Conservation (phyloP, 2,329 filamentous ascomycete genomes). For the Colletotrichum endophyticum region DNA sequence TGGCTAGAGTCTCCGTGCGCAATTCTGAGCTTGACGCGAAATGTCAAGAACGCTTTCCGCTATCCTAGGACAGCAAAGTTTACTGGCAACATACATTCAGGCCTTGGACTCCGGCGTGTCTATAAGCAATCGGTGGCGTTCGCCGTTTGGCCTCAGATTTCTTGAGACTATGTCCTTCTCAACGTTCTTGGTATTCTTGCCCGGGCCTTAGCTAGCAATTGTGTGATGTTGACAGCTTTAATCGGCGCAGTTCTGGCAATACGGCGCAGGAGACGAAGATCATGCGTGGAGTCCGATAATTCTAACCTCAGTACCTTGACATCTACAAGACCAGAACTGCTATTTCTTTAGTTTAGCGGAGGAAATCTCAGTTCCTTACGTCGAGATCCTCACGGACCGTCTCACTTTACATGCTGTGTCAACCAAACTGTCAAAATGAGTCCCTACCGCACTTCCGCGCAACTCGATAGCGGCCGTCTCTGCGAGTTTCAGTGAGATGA, state of each 20-base stretch:
- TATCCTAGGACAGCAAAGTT: background rate
- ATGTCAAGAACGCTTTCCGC: background rate
- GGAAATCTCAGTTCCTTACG: background rate
- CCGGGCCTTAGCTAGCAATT: fast-evolving
- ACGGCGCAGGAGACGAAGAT: background rate
- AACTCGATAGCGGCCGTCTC: background rate
- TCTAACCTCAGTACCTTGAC: background rate
- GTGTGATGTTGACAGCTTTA: background rate
- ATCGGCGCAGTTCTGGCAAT: background rate
- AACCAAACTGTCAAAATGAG: background rate
- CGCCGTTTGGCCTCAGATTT: background rate
- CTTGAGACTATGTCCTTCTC: background rate
- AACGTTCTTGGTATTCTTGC: background rate
- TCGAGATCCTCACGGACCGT: background rate
- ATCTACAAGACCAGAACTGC: background rate
- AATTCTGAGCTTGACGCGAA: background rate
- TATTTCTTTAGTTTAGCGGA: background rate
- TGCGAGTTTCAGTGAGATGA: background rate
- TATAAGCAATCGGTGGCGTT: fast-evolving
- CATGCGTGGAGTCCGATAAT: background rate
- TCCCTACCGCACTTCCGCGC: background rate
- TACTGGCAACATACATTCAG: background rate
- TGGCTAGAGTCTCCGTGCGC: too few relatives aligned
- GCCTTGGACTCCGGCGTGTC: background rate
- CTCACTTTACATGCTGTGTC: background rate